phyloP scores from a whole-genome alignment of 306 rosid species.

The Mimosa bimucronata region DNA sequence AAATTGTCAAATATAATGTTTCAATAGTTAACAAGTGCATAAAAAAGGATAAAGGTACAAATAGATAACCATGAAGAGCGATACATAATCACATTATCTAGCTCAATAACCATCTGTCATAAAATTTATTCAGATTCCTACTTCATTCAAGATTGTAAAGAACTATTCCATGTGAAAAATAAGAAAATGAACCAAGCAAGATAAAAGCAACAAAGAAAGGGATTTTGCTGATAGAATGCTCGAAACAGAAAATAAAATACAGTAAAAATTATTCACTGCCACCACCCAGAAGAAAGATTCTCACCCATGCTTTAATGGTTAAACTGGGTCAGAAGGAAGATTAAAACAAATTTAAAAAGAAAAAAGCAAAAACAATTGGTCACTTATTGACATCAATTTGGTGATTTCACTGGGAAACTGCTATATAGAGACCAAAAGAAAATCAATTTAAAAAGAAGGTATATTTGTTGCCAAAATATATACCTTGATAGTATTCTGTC shows the following conservation, averaged over 20 bases:
- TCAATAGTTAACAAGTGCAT: conserved; percentile 1
- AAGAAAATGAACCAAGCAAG: neutral
- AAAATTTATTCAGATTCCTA: neutral
- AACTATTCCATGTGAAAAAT: neutral
- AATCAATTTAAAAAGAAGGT: conserved; percentile 10
- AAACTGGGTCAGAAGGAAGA: neutral
- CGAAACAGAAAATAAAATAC: too few relatives aligned
- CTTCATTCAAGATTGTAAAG: too few relatives aligned
- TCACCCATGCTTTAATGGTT: neutral
- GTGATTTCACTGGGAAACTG: neutral
- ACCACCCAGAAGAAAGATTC: neutral
- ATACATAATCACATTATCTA: conserved; percentile 12
- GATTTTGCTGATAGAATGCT: neutral
- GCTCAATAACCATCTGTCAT: conserved; percentile 1
- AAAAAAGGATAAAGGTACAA: neutral
- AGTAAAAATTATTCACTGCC: too few relatives aligned
- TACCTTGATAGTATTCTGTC: conserved; percentile 92
- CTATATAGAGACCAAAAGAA: neutral
- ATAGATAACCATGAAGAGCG: neutral
- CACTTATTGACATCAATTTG: neutral
- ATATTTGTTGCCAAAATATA: conserved; percentile 24
- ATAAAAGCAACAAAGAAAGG: neutral
- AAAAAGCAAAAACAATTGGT: neutral
- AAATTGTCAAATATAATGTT: neutral
- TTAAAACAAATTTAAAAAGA: too few relatives aligned